phyloP scores from a whole-genome alignment of 1,284 basidiomycete genomes.

The Ganoderma leucocontextum region DNA sequence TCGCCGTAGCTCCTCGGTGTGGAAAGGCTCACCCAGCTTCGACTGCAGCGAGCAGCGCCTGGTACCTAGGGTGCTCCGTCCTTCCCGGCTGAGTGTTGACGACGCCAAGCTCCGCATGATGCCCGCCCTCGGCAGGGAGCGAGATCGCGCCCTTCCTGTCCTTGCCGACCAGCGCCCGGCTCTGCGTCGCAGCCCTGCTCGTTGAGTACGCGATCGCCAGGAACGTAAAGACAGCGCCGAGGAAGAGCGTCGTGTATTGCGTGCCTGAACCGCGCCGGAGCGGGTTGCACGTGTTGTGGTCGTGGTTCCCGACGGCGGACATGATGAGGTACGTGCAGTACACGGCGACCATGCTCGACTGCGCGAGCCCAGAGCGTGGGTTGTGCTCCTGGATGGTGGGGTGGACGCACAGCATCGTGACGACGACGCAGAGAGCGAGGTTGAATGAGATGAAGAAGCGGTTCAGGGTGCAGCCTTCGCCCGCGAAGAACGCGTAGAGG shows the following conservation, averaged over 20 bases:
- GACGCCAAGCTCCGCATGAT: conserved; percentile 69
- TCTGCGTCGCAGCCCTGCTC: conserved; percentile 94
- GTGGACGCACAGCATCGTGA: conserved; percentile 87
- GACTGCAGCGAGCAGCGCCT: conserved; percentile 94
- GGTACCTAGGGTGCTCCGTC: conserved; percentile 91
- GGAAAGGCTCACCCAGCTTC: conserved; percentile 80
- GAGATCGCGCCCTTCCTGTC: conserved; percentile 72
- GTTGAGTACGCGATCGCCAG: conserved; percentile 98
- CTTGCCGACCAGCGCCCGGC: conserved; percentile 86
- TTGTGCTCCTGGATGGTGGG: conserved; percentile 93
- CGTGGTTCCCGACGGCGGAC: conserved; percentile 94
- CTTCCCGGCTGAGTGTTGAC: conserved; percentile 88
- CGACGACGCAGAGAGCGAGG: conserved; percentile 80
- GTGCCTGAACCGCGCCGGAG: conserved; percentile 73
- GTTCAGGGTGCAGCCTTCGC: conserved; percentile 89
- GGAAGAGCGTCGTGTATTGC: conserved; percentile 86
- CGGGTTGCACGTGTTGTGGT: conserved; percentile 90
- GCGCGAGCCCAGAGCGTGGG: conserved; percentile 93
- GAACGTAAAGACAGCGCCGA: conserved; percentile 97
- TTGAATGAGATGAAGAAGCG: conserved; percentile 97
- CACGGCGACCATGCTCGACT: conserved; percentile 95
- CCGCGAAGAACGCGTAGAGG: conserved; percentile 93
- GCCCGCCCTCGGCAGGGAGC: conserved; percentile 62
- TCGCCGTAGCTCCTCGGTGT: background rate
- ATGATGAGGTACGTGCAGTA: conserved; percentile 98